These are phyloP conservation scores for Globisporangium yorkense DNA, from an alignment of 352 stramenopile genomes.

Conservation along the genomic window DNA sequence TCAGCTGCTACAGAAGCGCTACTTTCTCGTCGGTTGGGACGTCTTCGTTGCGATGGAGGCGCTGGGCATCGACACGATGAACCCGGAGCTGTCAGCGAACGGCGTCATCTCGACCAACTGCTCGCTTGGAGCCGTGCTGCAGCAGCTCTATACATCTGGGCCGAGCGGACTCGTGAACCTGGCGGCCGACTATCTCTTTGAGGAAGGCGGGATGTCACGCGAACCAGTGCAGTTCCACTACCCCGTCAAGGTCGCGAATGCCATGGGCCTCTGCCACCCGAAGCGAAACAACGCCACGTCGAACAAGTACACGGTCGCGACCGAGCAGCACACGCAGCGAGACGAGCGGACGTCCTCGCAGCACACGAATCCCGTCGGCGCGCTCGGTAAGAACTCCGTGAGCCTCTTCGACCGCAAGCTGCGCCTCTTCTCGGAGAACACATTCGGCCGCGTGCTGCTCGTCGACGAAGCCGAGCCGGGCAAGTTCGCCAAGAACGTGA, in stretches of 20 bases:
- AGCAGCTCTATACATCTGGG: conserved; percentile 42
- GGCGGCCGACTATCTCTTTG: conserved; percentile 30
- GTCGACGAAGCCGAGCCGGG: conserved; percentile 20
- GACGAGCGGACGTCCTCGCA: not conserved
- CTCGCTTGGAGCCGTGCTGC: conserved; percentile 34
- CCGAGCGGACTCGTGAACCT: conserved; percentile 27
- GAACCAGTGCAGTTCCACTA: conserved; percentile 23
- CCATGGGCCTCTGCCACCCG: conserved; percentile 17
- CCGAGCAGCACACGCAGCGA: not conserved
- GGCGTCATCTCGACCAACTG: conserved; percentile 18
- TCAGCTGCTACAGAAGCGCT: conserved; percentile 24
- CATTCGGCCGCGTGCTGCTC: conserved; percentile 17
- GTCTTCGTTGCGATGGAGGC: conserved; percentile 15
- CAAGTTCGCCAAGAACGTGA: conserved; percentile 13
- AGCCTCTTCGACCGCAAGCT: conserved; percentile 24
- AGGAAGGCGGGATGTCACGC: conserved; percentile 16
- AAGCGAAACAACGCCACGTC: not conserved
- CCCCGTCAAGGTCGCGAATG: conserved; percentile 12
- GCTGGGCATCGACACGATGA: conserved; percentile 41
- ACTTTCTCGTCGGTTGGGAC: conserved; percentile 5
- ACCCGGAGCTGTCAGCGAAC: conserved; percentile 16
- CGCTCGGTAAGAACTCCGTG: not conserved
- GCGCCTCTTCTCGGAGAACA: conserved; percentile 11
- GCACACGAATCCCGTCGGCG: not conserved
- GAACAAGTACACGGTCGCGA: conserved; percentile 5